Evolutionary conservation across 2,329 filamentous ascomycete genomes (phyloP), one percentile per base, ranked within the genome.

Genomic region (Thielaviopsis ethacetica): DNA sequence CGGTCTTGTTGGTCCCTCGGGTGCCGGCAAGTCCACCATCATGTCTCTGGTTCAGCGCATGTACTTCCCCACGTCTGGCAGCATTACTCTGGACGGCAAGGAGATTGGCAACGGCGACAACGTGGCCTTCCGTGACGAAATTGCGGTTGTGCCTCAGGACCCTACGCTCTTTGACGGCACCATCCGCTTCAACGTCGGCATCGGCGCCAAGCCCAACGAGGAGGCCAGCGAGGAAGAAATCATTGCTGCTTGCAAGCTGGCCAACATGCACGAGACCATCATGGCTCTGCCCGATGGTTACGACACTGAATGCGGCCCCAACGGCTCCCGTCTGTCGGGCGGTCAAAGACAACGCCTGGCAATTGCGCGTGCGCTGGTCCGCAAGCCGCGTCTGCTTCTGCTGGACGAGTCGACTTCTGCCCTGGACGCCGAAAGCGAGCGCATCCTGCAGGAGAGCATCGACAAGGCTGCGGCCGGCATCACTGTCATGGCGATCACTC

Each of bases 361-460:
- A 0, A 91, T 95, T 66, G 88, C 89, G 0, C 77, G 88, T 24
- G 87, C 88, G 0, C 73, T 91, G 2, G 77, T 90, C 2, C 78
- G 88, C 0, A 77, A 80, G 62, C 88, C 88, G 0, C 77, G 83
- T 53, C 75, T 94, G 1, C 70, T 94, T 19, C 78, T 95, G 47
- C 75, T 94, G 0, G 89, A 95, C 65, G 88, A 94, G 73, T 86
- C 86, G 30, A 94, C 88, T 0, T 86, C 82, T 50, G 85, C 85
- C 3, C 75, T 95, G 2, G 88, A 94, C 65, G 79, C 81, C 0
- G 83, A 84, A 65, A 85, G 80, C 55, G 85, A 88, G 56, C 73
- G 75, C 5, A 70, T 83, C 10, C 76, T 94, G 24, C 79, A 87
- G 59, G 76, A 84, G 26, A 84, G 82, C 0, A 71, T 89, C 51